phyloP scores from a whole-genome alignment of 2,329 filamentous ascomycete genomes.

The Fusarium sp. region DNA sequence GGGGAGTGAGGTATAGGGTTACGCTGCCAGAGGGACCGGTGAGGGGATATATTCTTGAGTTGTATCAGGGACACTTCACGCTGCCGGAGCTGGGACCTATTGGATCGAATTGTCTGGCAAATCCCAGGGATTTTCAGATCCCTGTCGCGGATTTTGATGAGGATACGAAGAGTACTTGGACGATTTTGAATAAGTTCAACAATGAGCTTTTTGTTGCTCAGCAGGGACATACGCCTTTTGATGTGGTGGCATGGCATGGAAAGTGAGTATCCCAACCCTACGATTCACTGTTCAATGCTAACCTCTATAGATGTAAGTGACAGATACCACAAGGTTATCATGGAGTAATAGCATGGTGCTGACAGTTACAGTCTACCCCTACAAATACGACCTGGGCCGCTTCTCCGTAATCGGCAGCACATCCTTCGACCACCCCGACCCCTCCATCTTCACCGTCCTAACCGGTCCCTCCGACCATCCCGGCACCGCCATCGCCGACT shows the following conservation, averaged over 20 bases:
- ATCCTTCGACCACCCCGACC: slow-evolving; percentile 76
- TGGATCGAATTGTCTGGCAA: slow-evolving; percentile 78
- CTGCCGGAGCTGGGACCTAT: slow-evolving; percentile 80
- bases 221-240: slow-evolving; percentile 80
- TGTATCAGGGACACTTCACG: slow-evolving; percentile 77
- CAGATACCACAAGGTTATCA: neutral
- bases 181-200: slow-evolving; percentile 72
- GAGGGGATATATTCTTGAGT: slow-evolving; percentile 79
- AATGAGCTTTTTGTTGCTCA: slow-evolving; percentile 66
- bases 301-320: slow-evolving; percentile 30
- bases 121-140: slow-evolving; percentile 78
- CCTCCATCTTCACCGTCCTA: slow-evolving; percentile 80
- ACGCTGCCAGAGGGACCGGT: slow-evolving; percentile 69
- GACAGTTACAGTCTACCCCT: slow-evolving; percentile 60
- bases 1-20: slow-evolving; percentile 79
- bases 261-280: slow-evolving; percentile 66
- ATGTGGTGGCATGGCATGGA: slow-evolving; percentile 85
- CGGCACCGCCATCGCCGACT: slow-evolving; percentile 76
- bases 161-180: slow-evolving; percentile 62
- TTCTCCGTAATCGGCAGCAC: slow-evolving; percentile 81
- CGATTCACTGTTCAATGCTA: neutral
- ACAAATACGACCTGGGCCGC: slow-evolving; percentile 83
- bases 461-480: slow-evolving; percentile 70
- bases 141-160: slow-evolving; percentile 76
- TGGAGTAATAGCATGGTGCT: neutral